These are phyloP conservation scores for Crataegus laevigata DNA, from an alignment of 306 rosid genomes.

Conservation along the genomic window DNA sequence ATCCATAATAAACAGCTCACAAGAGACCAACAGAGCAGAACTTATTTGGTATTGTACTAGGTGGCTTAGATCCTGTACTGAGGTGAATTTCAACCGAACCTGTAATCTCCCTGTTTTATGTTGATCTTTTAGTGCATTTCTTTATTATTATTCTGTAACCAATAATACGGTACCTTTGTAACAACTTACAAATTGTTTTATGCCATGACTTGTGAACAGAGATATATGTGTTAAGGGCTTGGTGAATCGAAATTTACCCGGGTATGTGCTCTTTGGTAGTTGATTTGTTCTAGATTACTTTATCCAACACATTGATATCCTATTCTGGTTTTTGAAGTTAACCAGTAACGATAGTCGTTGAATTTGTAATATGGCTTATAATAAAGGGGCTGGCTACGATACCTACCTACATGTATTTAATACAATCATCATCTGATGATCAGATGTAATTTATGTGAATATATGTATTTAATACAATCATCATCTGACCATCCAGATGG, in stretches of 20 bases:
- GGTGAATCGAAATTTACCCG: slow-evolving; percentile 89
- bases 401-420: too few species aligned
- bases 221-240: slow-evolving; percentile 74
- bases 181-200: slow-evolving; percentile 9
- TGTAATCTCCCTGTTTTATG: slow-evolving; percentile 14
- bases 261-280: slow-evolving; percentile 44
- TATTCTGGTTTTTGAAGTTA: neutral
- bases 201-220: slow-evolving; percentile 40
- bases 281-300: neutral
- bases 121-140: slow-evolving; percentile 6
- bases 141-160: neutral
- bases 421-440: too few species aligned
- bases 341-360: neutral
- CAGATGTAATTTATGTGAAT: too few species aligned
- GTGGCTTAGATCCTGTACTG: slow-evolving; percentile 88
- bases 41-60: slow-evolving; percentile 97
- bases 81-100: slow-evolving; percentile 42
- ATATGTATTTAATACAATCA: too few species aligned
- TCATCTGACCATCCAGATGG: too few species aligned
- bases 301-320: too few species aligned
- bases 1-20: slow-evolving; percentile 60
- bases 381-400: too few species aligned
- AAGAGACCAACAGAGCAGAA: slow-evolving; percentile 84
- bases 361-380: neutral
- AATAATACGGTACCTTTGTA: neutral